phyloP scores from a whole-genome alignment of 495 filamentous ascomycete species.

The Pseudotulostoma volvatum region DNA sequence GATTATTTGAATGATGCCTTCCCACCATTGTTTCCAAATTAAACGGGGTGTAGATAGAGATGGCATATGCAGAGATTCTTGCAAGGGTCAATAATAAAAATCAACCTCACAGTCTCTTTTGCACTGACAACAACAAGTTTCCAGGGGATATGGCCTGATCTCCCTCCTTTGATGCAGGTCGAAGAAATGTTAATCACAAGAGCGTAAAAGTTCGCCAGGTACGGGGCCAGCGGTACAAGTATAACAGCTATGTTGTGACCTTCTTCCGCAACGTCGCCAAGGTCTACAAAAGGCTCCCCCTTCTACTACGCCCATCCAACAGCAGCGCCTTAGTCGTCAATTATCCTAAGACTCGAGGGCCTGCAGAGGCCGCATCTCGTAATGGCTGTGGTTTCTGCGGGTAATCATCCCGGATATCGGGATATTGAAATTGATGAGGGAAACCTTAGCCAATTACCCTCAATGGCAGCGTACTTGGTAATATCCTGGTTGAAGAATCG shows the following conservation, averaged over 20 bases:
- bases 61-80: neutral
- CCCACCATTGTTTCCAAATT: neutral
- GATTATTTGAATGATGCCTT: neutral
- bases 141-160: neutral
- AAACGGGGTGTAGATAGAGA: neutral
- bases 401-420: neutral
- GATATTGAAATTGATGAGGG: neutral
- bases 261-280: neutral
- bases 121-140: neutral
- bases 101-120: neutral
- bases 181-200: neutral
- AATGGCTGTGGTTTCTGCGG: neutral
- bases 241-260: neutral
- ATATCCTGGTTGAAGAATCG: neutral
- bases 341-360: neutral
- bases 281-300: neutral
- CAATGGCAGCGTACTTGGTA: neutral
- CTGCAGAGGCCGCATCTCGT: neutral
- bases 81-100: neutral
- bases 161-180: neutral
- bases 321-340: neutral
- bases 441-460: neutral
- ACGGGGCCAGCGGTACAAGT: neutral
- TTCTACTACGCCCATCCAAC: neutral
- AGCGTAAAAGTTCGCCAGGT: neutral